Evolutionary conservation across 192 early-diverging fungal species (phyloP).

Genomic region (Rhizophagus clarus): DNA sequence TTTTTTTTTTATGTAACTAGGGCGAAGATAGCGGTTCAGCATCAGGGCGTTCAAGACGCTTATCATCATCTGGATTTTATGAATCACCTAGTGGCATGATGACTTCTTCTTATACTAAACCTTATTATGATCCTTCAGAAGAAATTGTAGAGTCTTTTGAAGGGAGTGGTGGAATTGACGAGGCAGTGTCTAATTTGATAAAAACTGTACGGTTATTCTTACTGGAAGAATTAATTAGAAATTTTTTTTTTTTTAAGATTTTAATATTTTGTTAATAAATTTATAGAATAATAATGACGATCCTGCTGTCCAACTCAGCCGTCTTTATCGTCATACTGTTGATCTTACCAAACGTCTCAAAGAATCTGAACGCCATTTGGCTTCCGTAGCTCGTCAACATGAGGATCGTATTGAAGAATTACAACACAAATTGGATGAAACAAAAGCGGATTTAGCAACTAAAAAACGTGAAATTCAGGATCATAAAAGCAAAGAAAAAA

Average conservation of each 20-base stretch:
- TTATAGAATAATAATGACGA: constrained; percentile 29
- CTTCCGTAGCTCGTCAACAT: constrained; percentile 46
- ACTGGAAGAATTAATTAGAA: neutral
- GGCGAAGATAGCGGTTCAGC: neutral
- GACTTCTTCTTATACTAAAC: neutral
- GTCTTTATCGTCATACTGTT: constrained; percentile 41
- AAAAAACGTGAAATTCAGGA: constrained; percentile 46
- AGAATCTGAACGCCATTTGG: constrained; percentile 45
- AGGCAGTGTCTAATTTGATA: neutral
- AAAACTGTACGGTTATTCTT: neutral
- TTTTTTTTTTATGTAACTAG: neutral
- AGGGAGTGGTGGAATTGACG: constrained; percentile 15
- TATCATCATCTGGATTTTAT: constrained; percentile 4
- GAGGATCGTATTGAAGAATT: constrained; percentile 46
- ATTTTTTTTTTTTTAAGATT: neutral
- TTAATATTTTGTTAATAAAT: constrained; percentile 12
- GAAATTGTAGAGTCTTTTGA: constrained; percentile 4
- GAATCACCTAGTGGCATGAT: neutral
- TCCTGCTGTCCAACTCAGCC: constrained; percentile 31
- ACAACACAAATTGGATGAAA: constrained; percentile 47
- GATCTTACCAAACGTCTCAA: constrained; percentile 46
- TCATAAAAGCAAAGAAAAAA: constrained; percentile 48
- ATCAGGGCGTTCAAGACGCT: neutral
- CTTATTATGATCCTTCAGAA: neutral
- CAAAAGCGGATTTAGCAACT: constrained; percentile 38